These are phyloP conservation scores for Trichoderma virens DNA, from an alignment of 495 filamentous ascomycete species.

Conservation along the genomic window DNA sequence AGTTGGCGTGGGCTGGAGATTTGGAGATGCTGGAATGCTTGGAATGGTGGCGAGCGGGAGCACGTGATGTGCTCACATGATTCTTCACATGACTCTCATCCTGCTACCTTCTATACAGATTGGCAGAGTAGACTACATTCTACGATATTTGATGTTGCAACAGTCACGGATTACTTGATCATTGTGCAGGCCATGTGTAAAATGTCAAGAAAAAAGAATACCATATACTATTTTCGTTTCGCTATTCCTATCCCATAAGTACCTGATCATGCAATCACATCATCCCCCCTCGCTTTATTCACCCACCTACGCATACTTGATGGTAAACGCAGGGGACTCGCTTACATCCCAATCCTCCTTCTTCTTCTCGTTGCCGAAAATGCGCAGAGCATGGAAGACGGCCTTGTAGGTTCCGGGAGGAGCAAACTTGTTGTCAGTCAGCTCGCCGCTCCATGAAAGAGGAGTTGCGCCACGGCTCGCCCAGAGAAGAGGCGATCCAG, in stretches of 20 bases:
- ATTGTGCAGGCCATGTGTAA: no score
- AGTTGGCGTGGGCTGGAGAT: background rate
- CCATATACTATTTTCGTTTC: no score
- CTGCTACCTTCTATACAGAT: background rate
- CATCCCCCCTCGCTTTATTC: no score
- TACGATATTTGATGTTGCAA: background rate
- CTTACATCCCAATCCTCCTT: conserved; percentile 29
- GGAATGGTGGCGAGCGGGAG: background rate
- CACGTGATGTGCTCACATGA: background rate
- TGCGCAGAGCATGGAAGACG: conserved; percentile 33
- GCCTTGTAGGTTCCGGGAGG: conserved; percentile 39
- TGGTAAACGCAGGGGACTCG: conserved; percentile 29
- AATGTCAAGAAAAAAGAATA: no score
- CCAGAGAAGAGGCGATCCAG: conserved; percentile 30
- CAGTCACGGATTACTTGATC: background rate
- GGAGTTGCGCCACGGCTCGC: conserved; percentile 29
- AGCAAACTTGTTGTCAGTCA: conserved; percentile 34
- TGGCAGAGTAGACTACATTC: background rate
- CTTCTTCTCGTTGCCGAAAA: conserved; percentile 30
- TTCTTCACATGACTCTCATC: background rate
- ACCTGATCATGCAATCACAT: no score
- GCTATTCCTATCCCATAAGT: no score
- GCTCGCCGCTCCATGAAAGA: conserved; percentile 32
- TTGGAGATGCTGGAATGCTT: background rate
- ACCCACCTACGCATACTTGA: conserved; percentile 26